Conservation (phyloP, 139 green algal genomes). For the Pycnococcus provasolii region DNA sequence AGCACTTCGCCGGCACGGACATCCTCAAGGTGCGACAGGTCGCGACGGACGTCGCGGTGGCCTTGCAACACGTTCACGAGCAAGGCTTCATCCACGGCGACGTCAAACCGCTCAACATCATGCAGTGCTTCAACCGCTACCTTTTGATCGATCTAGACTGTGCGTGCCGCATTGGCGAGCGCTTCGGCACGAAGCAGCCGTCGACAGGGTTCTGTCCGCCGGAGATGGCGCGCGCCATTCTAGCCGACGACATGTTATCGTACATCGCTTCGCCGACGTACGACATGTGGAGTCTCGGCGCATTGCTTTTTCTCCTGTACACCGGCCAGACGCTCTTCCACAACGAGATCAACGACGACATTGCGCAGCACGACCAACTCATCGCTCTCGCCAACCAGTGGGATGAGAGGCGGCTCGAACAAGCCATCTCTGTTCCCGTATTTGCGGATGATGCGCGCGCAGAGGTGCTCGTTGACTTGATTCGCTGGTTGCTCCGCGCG, state of each 20-base stretch:
- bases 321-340: not conserved
- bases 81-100: not conserved
- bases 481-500: too few relatives aligned
- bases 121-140: not conserved
- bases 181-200: not conserved
- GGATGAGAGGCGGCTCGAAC: too few relatives aligned
- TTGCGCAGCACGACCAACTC: not conserved
- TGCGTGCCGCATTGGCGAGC: not conserved
- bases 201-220: not conserved
- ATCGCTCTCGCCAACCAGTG: too few relatives aligned
- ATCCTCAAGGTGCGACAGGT: too few relatives aligned
- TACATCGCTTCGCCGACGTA: not conserved
- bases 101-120: not conserved
- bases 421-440: not conserved
- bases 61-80: not conserved
- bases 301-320: constrained; percentile 1
- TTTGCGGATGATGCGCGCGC: constrained; percentile 7
- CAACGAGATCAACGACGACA: not conserved
- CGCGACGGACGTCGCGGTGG: too few relatives aligned
- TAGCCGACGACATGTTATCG: not conserved
- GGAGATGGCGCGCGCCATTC: not conserved
- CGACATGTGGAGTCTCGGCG: not conserved
- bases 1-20: too few relatives aligned
- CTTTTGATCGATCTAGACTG: not conserved
- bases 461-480: not conserved